Conservation (phyloP, 495 filamentous ascomycete species). For the Xylaria intraflava region DNA sequence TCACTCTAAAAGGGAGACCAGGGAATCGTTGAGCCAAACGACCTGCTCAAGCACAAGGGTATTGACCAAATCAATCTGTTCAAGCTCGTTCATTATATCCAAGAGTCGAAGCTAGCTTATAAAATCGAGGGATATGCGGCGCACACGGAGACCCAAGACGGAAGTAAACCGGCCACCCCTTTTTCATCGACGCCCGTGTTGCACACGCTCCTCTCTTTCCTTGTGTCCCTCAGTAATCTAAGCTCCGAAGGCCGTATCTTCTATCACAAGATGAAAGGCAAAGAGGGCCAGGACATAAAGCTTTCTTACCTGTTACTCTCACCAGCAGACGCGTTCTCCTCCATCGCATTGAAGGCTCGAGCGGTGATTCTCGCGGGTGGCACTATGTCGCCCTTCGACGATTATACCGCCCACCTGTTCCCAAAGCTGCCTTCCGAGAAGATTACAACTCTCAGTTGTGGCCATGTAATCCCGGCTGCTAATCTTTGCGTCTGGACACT, state of each 20-base stretch:
- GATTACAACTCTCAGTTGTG: constrained; percentile 80
- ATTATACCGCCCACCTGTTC: constrained; percentile 81
- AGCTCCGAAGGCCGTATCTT: constrained; percentile 85
- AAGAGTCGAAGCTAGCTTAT: constrained; percentile 86
- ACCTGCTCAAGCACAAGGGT: constrained; percentile 74
- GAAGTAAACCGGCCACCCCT: constrained; percentile 15
- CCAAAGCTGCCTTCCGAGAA: constrained; percentile 58
- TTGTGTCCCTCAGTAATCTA: constrained; percentile 78
- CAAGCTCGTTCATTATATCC: constrained; percentile 78
- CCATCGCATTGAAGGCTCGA: constrained; percentile 77
- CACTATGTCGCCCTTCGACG: constrained; percentile 95
- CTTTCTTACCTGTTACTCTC: constrained; percentile 91
- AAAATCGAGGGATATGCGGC: constrained; percentile 86
- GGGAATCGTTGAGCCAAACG: constrained; percentile 54
- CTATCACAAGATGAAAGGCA: constrained; percentile 49
- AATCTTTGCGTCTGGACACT: constrained; percentile 71
- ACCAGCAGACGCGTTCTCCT: constrained; percentile 83
- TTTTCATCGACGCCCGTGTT: constrained; percentile 60
- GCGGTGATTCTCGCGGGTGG: constrained; percentile 90
- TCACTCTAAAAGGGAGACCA: constrained; percentile 37
- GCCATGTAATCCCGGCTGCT: constrained; percentile 80
- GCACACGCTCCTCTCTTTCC: constrained; percentile 76
- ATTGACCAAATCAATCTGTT: constrained; percentile 94
- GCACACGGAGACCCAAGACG: constrained; percentile 45
- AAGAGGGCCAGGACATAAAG: constrained; percentile 38